A percentile compares a stretch with the other conserved stretches of the same genome.
phyloP scores from a whole-genome alignment of 306 rosid genomes.

The Citrullus colocynthis region DNA sequence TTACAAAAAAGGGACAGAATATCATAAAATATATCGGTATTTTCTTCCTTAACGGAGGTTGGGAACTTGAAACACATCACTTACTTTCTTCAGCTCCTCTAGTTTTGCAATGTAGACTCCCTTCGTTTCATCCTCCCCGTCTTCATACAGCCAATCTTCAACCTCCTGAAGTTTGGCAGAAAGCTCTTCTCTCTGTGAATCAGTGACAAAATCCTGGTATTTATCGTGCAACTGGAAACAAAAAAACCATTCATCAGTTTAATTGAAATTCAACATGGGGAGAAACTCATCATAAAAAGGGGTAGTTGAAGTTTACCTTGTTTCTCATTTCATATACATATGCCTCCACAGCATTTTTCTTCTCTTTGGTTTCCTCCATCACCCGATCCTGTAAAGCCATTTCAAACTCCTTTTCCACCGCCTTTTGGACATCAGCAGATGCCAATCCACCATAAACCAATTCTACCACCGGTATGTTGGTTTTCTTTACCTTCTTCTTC shows the following conservation, averaged over 20 bases:
- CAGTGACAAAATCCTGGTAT: conserved; percentile 59
- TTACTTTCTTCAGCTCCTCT: conserved; percentile 80
- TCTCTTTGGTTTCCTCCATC: conserved; percentile 95
- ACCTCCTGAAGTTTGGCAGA: conserved; percentile 57
- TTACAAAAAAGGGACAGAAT: background rate
- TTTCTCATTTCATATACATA: conserved; percentile 94
- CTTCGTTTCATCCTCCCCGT: conserved; percentile 91
- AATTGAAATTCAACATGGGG: background rate
- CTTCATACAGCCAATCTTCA: conserved; percentile 94
- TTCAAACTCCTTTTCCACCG: conserved; percentile 83
- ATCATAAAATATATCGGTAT: no score
- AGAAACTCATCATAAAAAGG: background rate
- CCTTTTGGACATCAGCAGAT: conserved; percentile 56
- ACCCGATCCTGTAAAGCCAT: conserved; percentile 98
- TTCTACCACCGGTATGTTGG: conserved; percentile 51
- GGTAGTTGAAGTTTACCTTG: conserved; percentile 33
- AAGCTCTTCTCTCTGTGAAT: conserved; percentile 57
- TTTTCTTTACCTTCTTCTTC: conserved; percentile 77
- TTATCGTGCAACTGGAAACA: conserved; percentile 62
- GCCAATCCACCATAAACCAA: conserved; percentile 64
- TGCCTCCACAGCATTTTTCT: conserved; percentile 89
- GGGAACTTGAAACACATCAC: background rate
- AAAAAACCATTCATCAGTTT: conserved; percentile 6
- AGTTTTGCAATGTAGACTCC: conserved; percentile 90
- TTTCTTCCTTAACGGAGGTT: background rate